These are phyloP conservation scores for Penicillium sp. DNA, from an alignment of 2,329 filamentous ascomycete genomes.

Conservation along the genomic window DNA sequence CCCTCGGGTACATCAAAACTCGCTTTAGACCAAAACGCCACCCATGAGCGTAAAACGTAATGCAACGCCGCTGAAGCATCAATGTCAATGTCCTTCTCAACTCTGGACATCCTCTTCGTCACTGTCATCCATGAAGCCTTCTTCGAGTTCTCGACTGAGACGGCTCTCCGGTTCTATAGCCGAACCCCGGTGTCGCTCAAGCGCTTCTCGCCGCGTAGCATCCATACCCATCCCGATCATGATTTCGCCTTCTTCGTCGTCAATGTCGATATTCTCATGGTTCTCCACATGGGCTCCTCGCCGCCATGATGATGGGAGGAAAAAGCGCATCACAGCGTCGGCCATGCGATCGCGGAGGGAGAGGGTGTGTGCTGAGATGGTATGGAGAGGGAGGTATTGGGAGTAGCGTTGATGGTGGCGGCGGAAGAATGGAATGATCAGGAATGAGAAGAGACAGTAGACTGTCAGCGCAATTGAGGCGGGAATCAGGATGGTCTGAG, in stretches of 20 bases:
- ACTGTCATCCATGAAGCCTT: slow-evolving; percentile 71
- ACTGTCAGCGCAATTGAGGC: slow-evolving; percentile 67
- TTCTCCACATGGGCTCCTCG: slow-evolving; percentile 41
- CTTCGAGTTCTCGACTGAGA: slow-evolving; percentile 75
- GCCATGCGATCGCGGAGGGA: slow-evolving; percentile 50
- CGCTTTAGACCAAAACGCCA: slow-evolving; percentile 8
- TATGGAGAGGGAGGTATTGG: slow-evolving; percentile 69
- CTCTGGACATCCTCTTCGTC: slow-evolving; percentile 57
- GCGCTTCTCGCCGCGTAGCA: slow-evolving; percentile 42
- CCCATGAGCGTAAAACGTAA: slow-evolving; percentile 9
- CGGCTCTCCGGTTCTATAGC: slow-evolving; percentile 49
- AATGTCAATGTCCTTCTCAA: slow-evolving; percentile 30
- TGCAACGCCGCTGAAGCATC: slow-evolving; percentile 7
- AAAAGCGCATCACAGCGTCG: slow-evolving; percentile 43
- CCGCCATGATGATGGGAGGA: slow-evolving; percentile 46
- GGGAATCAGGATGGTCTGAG: slow-evolving; percentile 66
- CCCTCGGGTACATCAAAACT: background rate
- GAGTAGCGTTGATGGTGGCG: slow-evolving; percentile 68
- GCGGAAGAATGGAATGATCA: slow-evolving; percentile 66
- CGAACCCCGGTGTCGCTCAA: slow-evolving; percentile 45
- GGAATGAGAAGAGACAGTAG: slow-evolving; percentile 64
- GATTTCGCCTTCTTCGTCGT: slow-evolving; percentile 64
- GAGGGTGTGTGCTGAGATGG: slow-evolving; percentile 52
- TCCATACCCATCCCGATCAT: slow-evolving; percentile 56
- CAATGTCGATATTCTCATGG: slow-evolving; percentile 56